These are phyloP conservation scores for Fusarium sp. DNA, from an alignment of 2,329 filamentous ascomycete species.

Conservation along the genomic window DNA sequence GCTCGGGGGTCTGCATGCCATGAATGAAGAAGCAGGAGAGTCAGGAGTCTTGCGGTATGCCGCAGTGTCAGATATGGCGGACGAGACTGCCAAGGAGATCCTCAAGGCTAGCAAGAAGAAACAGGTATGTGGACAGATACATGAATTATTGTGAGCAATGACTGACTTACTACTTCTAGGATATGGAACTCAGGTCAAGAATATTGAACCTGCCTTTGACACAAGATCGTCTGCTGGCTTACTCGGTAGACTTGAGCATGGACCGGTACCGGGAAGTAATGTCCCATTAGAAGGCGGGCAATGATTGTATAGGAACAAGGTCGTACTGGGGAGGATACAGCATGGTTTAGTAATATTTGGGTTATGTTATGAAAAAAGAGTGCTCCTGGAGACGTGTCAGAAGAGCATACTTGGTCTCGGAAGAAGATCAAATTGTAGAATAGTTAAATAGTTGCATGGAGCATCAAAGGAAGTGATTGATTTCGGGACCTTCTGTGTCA, in stretches of 20 bases:
- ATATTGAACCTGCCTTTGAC: slow-evolving; percentile 75
- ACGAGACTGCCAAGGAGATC: slow-evolving; percentile 76
- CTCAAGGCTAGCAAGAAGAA: slow-evolving; percentile 67
- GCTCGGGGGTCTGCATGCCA: slow-evolving; percentile 67
- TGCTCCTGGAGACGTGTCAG: slow-evolving; percentile 15
- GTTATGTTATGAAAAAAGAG: slow-evolving; percentile 17
- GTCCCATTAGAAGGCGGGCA: slow-evolving; percentile 56
- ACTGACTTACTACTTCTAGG: slow-evolving; percentile 48
- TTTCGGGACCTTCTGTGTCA: not conserved
- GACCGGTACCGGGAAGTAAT: slow-evolving; percentile 77
- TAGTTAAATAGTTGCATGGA: slow-evolving; percentile 45
- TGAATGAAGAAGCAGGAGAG: slow-evolving; percentile 61
- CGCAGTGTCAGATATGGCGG: slow-evolving; percentile 85
- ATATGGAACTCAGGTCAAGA: slow-evolving; percentile 55
- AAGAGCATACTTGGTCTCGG: slow-evolving; percentile 22
- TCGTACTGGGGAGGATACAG: slow-evolving; percentile 29
- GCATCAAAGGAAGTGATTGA: slow-evolving; percentile 11
- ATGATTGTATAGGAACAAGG: slow-evolving; percentile 26
- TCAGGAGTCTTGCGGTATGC: slow-evolving; percentile 70
- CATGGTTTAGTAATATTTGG: slow-evolving; percentile 39
- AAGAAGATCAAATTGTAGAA: slow-evolving; percentile 44
- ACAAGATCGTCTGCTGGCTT: slow-evolving; percentile 77
- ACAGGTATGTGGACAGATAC: slow-evolving; percentile 61
- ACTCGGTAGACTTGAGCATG: slow-evolving; percentile 77
- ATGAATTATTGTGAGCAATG: not conserved